Percentiles rank a stretch among this genome's conserved stretches.
These are phyloP conservation scores for Takakia lepidozioides DNA, from an alignment of 225 moss, liverwort and hornwort genomes.

Conservation along the genomic window DNA sequence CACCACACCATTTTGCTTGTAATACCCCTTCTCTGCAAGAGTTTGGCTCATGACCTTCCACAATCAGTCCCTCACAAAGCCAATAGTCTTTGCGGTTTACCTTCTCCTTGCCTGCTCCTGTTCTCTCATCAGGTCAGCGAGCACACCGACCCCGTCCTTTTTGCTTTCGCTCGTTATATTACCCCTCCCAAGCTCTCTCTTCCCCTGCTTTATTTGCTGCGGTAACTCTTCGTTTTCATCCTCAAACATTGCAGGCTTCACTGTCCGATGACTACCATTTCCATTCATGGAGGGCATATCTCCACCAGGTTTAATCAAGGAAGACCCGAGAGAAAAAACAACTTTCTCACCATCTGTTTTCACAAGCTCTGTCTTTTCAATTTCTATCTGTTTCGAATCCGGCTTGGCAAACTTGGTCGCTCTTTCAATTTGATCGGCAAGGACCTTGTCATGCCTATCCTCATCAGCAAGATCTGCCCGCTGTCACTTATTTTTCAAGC, in stretches of 20 bases:
- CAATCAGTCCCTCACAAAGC: conserved; percentile 76
- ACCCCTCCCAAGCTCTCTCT: no score
- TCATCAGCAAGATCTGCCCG: conserved; percentile 81
- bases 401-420: conserved; percentile 34
- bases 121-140: conserved; percentile 70
- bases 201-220: conserved; percentile 31
- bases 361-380: conserved; percentile 40
- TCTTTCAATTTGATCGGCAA: conserved; percentile 84
- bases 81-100: conserved; percentile 73
- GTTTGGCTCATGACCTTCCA: conserved; percentile 80
- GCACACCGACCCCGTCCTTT: no score
- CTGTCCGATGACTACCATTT: conserved; percentile 20
- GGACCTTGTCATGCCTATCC: conserved; percentile 75
- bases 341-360: conserved; percentile 63
- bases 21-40: conserved; percentile 56
- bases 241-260: conserved; percentile 33
- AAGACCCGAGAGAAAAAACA: conserved; percentile 54
- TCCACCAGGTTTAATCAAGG: conserved; percentile 30
- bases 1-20: conserved; percentile 82
- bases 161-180: no score
- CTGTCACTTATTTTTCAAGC: conserved; percentile 62
- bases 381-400: conserved; percentile 35
- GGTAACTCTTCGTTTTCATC: conserved; percentile 17
- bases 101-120: conserved; percentile 70
- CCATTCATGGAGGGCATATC: conserved; percentile 34